A percentile compares a stretch with the other conserved stretches of the same genome.
phyloP scores from a whole-genome alignment of 345 rosid species.

The Arabidopsis suecica region DNA sequence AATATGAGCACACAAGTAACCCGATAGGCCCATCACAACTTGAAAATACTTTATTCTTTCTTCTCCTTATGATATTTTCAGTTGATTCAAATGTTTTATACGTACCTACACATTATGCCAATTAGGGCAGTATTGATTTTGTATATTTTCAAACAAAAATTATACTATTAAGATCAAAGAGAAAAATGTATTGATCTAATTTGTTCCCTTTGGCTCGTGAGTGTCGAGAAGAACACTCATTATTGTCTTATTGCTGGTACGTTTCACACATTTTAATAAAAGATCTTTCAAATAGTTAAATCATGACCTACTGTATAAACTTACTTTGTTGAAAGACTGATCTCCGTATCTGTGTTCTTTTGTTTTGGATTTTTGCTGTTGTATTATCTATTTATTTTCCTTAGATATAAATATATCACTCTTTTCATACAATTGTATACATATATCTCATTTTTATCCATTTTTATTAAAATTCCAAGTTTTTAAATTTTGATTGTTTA shows the following conservation, averaged over 20 bases:
- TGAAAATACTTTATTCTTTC: background rate
- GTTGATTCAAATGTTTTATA: background rate
- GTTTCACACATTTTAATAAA: conserved; percentile 24
- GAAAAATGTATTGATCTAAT: background rate
- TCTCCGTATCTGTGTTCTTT: conserved; percentile 36
- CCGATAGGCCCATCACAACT: conserved; percentile 44
- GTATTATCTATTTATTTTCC: conserved; percentile 10
- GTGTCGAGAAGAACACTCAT: conserved; percentile 18
- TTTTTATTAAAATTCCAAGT: background rate
- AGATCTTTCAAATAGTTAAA: conserved; percentile 30
- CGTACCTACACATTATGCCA: conserved; percentile 4
- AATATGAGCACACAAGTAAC: conserved; percentile 41
- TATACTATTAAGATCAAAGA: background rate
- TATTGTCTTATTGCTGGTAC: conserved; percentile 30
- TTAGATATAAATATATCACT: background rate
- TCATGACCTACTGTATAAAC: conserved; percentile 31
- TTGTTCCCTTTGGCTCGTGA: conserved; percentile 21
- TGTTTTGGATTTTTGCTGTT: conserved; percentile 37
- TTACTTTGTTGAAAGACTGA: conserved; percentile 32
- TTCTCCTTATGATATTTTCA: background rate
- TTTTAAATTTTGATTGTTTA: conserved; percentile 1
- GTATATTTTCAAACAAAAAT: background rate
- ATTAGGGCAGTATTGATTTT: background rate
- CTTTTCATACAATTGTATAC: background rate
- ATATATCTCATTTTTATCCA: background rate